Percentiles rank a stretch among this genome's conserved stretches.
phyloP scores from a whole-genome alignment of 2,329 filamentous ascomycete species.

The Neonectria faginata region DNA sequence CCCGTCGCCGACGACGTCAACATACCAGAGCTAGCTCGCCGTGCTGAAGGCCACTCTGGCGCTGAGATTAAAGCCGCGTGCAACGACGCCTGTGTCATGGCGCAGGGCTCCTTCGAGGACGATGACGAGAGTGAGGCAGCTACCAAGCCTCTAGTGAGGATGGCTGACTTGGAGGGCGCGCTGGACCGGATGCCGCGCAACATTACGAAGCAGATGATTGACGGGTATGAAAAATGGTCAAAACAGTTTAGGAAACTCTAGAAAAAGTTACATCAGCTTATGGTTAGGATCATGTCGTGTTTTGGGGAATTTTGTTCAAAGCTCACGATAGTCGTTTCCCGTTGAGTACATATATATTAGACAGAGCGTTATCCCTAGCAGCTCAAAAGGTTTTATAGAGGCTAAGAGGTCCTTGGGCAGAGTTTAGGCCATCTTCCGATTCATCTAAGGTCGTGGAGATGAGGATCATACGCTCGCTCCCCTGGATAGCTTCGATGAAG shows the following conservation, averaged over 20 bases:
- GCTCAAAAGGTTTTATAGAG: neutral
- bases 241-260: constrained; percentile 50
- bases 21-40: constrained; percentile 69
- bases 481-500: no score
- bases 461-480: neutral
- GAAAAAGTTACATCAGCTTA: neutral
- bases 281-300: neutral
- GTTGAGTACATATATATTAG: neutral
- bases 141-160: constrained; percentile 51
- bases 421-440: neutral
- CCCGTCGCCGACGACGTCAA: constrained; percentile 73
- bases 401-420: neutral
- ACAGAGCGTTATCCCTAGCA: neutral
- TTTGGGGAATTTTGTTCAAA: neutral
- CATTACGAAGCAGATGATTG: constrained; percentile 69
- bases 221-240: constrained; percentile 69
- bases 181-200: constrained; percentile 63
- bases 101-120: constrained; percentile 53
- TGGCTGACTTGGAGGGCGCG: constrained; percentile 58
- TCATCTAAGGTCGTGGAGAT: neutral
- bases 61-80: constrained; percentile 78
- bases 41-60: constrained; percentile 83
- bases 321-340: neutral
- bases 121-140: constrained; percentile 44
- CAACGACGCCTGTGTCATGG: constrained; percentile 57